Base-by-base conservation (phyloP, 306 rosid genomes). In the Elaeagnus macrophylla region DNA sequence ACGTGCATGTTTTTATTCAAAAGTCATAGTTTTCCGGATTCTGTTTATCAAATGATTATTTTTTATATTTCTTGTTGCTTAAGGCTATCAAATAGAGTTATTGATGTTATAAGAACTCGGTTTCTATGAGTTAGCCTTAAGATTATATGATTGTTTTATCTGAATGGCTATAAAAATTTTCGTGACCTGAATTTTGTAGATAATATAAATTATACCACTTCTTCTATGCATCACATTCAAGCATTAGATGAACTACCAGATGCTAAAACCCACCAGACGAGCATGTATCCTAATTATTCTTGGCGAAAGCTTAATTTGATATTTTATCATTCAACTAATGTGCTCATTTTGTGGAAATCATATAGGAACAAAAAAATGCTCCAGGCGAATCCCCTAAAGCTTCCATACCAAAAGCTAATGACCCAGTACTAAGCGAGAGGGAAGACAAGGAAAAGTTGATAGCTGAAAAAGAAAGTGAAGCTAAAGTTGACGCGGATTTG, bases 331-430 rank as follows among this genome's bases (percentile, higher is more conserved):
- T 10, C 12, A 41, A 37, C 14, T 39, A 39, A 57, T 11, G 17
- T 9, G 7, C 14, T 6, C 39, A 20, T 58, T 50, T 37, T 50
- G 36, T 67, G 60, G 4, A 60, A 12, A 49, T 50, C 55, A 37
- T 60, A 8, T 49, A 83, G 83, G 78, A 58, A 19, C 64, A 13
- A 0, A 40, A 51, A 56, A 57, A 53, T 59, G 12, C 18, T 39
- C 40, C 39, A 0, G 56, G 52, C 57, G 69, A 55, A 54, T 43
- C 39, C 37, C 46, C 32, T 39, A 62, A 64, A 73, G 75, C 67
- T 62, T 46, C 60, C 13, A 14, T 40, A 19, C 40, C 6, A 12
- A 37, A 44, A 9, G 64, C 16, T 18, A 65, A 57, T 41, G 62
- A 51, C 47, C 69, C 48, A 61, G 67, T 42, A 45, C 60, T 15